phyloP scores from a whole-genome alignment of 768 basidiomycete genomes.

The Suillus occidentalis region DNA sequence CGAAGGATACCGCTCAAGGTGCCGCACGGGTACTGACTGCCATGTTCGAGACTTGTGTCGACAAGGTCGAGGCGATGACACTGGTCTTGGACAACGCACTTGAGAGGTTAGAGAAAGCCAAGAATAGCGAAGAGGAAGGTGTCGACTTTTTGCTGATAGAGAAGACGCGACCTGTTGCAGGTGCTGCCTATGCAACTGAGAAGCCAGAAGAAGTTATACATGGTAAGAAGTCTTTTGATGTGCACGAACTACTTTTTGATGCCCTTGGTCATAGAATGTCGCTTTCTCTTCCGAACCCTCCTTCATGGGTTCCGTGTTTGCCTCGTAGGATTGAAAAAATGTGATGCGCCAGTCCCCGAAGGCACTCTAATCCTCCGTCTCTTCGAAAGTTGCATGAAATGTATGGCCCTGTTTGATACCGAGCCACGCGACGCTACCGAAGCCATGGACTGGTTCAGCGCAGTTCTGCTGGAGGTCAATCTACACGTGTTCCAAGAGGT shows the following conservation, averaged over 20 bases:
- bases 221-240: constrained; percentile 46
- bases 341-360: constrained; percentile 76
- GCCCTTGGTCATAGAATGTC: constrained; percentile 59
- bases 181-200: constrained; percentile 75
- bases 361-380: constrained; percentile 85
- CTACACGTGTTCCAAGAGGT: constrained; percentile 94
- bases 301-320: constrained; percentile 86
- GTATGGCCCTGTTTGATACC: constrained; percentile 81
- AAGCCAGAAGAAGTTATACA: constrained; percentile 79
- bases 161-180: constrained; percentile 79
- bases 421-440: constrained; percentile 72
- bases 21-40: constrained; percentile 68
- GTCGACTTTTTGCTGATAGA: constrained; percentile 74
- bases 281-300: constrained; percentile 83
- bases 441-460: constrained; percentile 77
- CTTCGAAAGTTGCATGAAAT: constrained; percentile 82
- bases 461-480: constrained; percentile 78
- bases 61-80: constrained; percentile 81
- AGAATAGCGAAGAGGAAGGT: constrained; percentile 37
- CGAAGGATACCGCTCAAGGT: constrained; percentile 70
- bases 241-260: neutral
- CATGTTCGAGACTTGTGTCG: constrained; percentile 81
- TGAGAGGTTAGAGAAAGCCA: constrained; percentile 47
- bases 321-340: constrained; percentile 73
- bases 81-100: constrained; percentile 50